These are phyloP conservation scores for Cyberlindnera xishuangbannaensis DNA, from an alignment of 805 yeast species.

Conservation along the genomic window DNA sequence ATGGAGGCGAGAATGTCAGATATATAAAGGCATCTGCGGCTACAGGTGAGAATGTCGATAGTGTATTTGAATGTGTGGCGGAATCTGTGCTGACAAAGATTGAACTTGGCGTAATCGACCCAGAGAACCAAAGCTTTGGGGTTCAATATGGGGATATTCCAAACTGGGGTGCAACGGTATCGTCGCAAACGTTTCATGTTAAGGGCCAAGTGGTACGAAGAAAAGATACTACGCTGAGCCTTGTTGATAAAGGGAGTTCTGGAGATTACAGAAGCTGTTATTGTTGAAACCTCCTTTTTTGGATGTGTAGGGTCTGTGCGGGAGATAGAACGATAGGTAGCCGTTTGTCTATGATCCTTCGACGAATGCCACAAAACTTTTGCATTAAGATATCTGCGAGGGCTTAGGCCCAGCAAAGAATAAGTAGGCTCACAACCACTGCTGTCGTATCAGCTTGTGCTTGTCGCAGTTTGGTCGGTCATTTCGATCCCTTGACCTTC, in stretches of 20 bases:
- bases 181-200: constrained; percentile 5
- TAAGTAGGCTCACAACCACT: too few relatives aligned
- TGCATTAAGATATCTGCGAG: too few relatives aligned
- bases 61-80: constrained; percentile 34
- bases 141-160: constrained; percentile 46
- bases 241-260: constrained; percentile 14
- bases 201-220: constrained; percentile 6
- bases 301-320: too few relatives aligned
- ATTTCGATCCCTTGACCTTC: constrained; percentile 20
- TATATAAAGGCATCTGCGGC: constrained; percentile 36
- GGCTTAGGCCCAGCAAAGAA: too few relatives aligned
- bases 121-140: constrained; percentile 40
- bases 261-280: constrained; percentile 7
- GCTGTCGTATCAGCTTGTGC: too few relatives aligned
- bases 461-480: constrained; percentile 19
- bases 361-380: too few relatives aligned
- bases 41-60: constrained; percentile 35
- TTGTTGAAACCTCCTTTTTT: constrained; percentile 3
- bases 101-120: constrained; percentile 42
- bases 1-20: constrained; percentile 24
- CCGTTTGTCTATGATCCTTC: too few relatives aligned
- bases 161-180: constrained; percentile 10
- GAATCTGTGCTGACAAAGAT: constrained; percentile 38
- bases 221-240: constrained; percentile 15
- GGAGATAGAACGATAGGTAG: too few relatives aligned